Percentiles rank a stretch among this genome's conserved stretches.
phyloP scores from a whole-genome alignment of 2,329 filamentous ascomycete genomes.

The Fusarium sp. region DNA sequence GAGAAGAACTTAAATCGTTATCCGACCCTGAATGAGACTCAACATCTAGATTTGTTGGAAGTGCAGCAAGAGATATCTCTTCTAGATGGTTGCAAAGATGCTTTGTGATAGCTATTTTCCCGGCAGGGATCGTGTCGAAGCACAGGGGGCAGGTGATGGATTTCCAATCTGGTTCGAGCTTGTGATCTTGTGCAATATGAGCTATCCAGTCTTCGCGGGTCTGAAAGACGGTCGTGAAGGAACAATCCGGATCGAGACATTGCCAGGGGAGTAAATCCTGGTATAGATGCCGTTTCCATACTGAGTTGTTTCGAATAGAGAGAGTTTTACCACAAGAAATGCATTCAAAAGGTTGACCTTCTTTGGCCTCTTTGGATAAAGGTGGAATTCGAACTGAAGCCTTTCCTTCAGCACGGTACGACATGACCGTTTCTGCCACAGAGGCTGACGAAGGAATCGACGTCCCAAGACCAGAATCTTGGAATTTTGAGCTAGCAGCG shows the following conservation, averaged over 20 bases:
- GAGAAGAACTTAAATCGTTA: neutral
- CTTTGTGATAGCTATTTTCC: neutral
- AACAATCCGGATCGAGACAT: neutral
- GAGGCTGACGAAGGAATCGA: neutral
- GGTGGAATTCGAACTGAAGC: neutral
- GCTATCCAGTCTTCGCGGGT: neutral
- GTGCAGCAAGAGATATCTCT: neutral
- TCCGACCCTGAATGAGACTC: neutral
- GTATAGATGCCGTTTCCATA: neutral
- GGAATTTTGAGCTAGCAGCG: neutral
- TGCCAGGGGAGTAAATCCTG: neutral
- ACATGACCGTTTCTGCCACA: neutral
- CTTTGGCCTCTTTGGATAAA: neutral
- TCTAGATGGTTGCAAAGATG: neutral
- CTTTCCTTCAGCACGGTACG: neutral
- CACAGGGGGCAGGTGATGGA: neutral
- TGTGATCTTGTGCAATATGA: neutral
- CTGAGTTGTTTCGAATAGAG: neutral
- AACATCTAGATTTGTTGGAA: neutral
- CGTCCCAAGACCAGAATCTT: neutral
- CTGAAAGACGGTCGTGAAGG: neutral
- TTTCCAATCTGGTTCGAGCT: neutral
- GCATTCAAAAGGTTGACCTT: neutral
- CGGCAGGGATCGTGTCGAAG: neutral
- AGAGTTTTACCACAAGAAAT: neutral